These are phyloP conservation scores for Salix viminalis DNA, from an alignment of 345 rosid species.

Conservation along the genomic window DNA sequence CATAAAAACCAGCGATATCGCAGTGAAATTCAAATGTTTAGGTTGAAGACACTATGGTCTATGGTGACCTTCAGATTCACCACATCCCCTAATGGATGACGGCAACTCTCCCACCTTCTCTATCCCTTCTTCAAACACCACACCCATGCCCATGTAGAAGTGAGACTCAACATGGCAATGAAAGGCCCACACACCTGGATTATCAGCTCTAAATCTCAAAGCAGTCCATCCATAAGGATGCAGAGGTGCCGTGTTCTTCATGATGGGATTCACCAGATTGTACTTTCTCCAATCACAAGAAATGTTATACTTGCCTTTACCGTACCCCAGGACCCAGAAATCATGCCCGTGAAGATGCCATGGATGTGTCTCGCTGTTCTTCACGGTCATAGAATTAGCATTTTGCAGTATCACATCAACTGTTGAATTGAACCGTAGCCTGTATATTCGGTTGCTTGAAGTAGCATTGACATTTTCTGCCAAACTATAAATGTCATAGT, in stretches of 20 bases:
- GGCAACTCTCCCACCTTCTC: slow-evolving; percentile 44
- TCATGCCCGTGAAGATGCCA: slow-evolving; percentile 73
- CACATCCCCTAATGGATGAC: slow-evolving; percentile 52
- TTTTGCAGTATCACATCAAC: slow-evolving; percentile 63
- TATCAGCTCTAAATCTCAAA: slow-evolving; percentile 47
- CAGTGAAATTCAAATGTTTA: too few species aligned
- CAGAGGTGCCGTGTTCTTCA: slow-evolving; percentile 63
- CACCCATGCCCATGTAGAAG: slow-evolving; percentile 57
- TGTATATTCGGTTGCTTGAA: slow-evolving; percentile 35
- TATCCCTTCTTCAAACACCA: slow-evolving; percentile 48
- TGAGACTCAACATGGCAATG: slow-evolving; percentile 69
- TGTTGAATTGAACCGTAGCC: slow-evolving; percentile 40
- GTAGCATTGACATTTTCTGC: slow-evolving; percentile 37
- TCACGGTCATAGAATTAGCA: slow-evolving; percentile 35
- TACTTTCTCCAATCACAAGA: slow-evolving; percentile 34
- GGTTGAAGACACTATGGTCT: not conserved
- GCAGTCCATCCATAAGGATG: slow-evolving; percentile 70
- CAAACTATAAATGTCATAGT: slow-evolving; percentile 9
- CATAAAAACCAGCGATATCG: too few species aligned
- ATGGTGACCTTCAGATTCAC: slow-evolving; percentile 18
- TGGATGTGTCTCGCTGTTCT: slow-evolving; percentile 61
- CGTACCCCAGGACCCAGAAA: slow-evolving; percentile 63
- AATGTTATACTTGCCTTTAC: slow-evolving; percentile 47
- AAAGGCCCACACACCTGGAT: slow-evolving; percentile 61
- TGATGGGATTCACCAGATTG: slow-evolving; percentile 48